Evolutionary conservation across 805 yeast genomes (phyloP).

Genomic region (Priceomyces castillae): DNA sequence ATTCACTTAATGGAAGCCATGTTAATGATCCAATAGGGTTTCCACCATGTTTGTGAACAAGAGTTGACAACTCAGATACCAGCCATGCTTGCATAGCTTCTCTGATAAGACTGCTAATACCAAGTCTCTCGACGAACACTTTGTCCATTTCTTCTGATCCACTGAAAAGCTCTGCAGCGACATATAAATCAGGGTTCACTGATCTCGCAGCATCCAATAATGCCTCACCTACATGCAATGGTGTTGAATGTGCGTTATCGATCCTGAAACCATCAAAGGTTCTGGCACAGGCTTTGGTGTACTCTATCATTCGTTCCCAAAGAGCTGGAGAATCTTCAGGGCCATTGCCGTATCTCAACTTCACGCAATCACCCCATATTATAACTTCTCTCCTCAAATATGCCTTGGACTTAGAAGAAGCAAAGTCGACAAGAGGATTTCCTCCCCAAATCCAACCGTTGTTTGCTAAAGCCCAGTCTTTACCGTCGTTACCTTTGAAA

Average conservation of each 20-base stretch:
- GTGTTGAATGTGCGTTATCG: constrained; percentile 96
- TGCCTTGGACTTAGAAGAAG: constrained; percentile 72
- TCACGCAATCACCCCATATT: constrained; percentile 97
- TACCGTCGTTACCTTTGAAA: constrained; percentile 50
- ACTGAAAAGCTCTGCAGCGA: constrained; percentile 90
- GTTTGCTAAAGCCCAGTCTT: constrained; percentile 74
- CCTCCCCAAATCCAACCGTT: constrained; percentile 99
- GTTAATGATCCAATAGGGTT: constrained; percentile 90
- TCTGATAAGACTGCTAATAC: constrained; percentile 83
- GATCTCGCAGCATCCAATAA: constrained; percentile 84
- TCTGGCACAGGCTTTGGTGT: constrained; percentile 67
- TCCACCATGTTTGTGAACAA: constrained; percentile 92
- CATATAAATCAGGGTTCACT: constrained; percentile 81
- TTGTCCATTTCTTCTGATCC: constrained; percentile 92
- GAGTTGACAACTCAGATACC: constrained; percentile 77
- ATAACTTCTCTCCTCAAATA: constrained; percentile 90
- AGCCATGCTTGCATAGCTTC: constrained; percentile 98
- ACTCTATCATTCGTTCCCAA: constrained; percentile 85
- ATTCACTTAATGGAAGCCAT: constrained; percentile 73
- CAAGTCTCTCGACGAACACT: constrained; percentile 85
- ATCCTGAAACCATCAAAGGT: constrained; percentile 85
- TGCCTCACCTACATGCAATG: constrained; percentile 89
- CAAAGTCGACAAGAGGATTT: constrained; percentile 90
- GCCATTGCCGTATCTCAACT: constrained; percentile 75
- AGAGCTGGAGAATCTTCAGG: constrained; percentile 84